Evolutionary conservation across 805 yeast genomes (phyloP).

Genomic region (Starmerella gropengiesseri): DNA sequence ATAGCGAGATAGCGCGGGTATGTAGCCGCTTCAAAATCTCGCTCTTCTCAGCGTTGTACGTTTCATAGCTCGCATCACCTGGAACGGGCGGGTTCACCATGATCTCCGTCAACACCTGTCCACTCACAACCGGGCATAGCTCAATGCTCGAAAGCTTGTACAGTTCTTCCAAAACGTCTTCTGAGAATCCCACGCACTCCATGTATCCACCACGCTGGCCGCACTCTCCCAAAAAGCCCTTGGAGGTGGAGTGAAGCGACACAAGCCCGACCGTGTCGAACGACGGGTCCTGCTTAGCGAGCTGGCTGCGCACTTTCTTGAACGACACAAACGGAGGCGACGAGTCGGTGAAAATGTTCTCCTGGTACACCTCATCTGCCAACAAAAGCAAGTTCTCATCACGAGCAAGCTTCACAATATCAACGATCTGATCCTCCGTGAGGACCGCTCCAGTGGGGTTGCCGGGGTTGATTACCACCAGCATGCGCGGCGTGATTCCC

Average conservation of each 20-base stretch:
- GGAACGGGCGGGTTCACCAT: slow-evolving; percentile 83
- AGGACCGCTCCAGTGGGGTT: slow-evolving; percentile 94
- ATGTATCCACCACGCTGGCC: slow-evolving; percentile 99
- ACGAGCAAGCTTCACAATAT: slow-evolving; percentile 69
- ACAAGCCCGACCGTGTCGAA: slow-evolving; percentile 76
- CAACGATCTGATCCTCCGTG: slow-evolving; percentile 51
- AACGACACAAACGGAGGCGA: slow-evolving; percentile 58
- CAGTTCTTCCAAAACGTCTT: slow-evolving; percentile 57
- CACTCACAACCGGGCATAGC: slow-evolving; percentile 87
- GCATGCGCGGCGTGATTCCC: slow-evolving; percentile 57
- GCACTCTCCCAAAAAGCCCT: slow-evolving; percentile 97
- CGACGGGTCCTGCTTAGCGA: slow-evolving; percentile 41
- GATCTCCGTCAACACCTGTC: slow-evolving; percentile 85
- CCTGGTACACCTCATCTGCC: slow-evolving; percentile 98
- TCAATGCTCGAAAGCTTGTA: slow-evolving; percentile 83
- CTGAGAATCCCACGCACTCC: slow-evolving; percentile 76
- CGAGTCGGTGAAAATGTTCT: slow-evolving; percentile 63
- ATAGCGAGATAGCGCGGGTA: slow-evolving; percentile 52
- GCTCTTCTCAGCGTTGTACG: slow-evolving; percentile 51
- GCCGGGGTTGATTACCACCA: slow-evolving; percentile 95
- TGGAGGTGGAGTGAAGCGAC: slow-evolving; percentile 92
- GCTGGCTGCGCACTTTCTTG: slow-evolving; percentile 61
- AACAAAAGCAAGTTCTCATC: slow-evolving; percentile 73
- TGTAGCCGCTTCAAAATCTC: slow-evolving; percentile 53
- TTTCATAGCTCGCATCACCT: slow-evolving; percentile 66